These are phyloP conservation scores for Phialophora expanda DNA, from an alignment of 2,329 filamentous ascomycete species.

Conservation along the genomic window DNA sequence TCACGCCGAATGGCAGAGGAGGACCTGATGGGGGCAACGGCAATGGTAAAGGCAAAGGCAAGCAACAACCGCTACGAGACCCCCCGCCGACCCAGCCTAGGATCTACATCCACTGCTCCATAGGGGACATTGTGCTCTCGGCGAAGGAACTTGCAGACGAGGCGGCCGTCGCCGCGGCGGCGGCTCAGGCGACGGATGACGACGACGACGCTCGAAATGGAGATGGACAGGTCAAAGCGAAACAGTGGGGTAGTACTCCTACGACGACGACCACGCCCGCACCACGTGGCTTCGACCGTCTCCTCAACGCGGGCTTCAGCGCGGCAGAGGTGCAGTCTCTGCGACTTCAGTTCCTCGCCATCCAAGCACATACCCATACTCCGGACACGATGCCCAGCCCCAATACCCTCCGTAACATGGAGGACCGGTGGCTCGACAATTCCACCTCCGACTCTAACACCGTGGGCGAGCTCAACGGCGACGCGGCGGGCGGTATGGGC, in stretches of 20 bases:
- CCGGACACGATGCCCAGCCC: slow-evolving; percentile 87
- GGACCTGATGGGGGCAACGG: slow-evolving; percentile 6
- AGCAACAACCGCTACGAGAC: slow-evolving; percentile 64
- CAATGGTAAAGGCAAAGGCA: slow-evolving; percentile 66
- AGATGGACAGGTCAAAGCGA: slow-evolving; percentile 4
- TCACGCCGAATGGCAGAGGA: slow-evolving; percentile 7
- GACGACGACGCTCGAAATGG: slow-evolving; percentile 7
- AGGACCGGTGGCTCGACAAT: slow-evolving; percentile 89
- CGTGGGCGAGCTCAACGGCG: slow-evolving; percentile 45
- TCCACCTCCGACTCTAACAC: slow-evolving; percentile 52
- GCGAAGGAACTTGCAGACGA: slow-evolving; percentile 72
- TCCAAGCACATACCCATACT: slow-evolving; percentile 80
- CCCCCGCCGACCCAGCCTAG: slow-evolving; percentile 53
- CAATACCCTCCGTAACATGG: slow-evolving; percentile 74
- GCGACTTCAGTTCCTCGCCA: slow-evolving; percentile 84
- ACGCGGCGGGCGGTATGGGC: slow-evolving; percentile 42
- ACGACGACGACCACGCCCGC: slow-evolving; percentile 58
- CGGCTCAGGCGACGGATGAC: slow-evolving; percentile 7
- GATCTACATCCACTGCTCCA: slow-evolving; percentile 91
- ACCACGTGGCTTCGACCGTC: slow-evolving; percentile 84
- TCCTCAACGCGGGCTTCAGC: slow-evolving; percentile 81
- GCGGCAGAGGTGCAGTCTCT: slow-evolving; percentile 81
- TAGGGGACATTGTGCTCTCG: slow-evolving; percentile 75
- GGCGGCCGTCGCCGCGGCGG: slow-evolving; percentile 44
- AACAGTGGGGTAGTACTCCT: slow-evolving; percentile 17